Evolutionary conservation across 176 grass and related monocot species (phyloP), one percentile per base, ranked within the genome.

Genomic region (Triticum dicoccoides): DNA sequence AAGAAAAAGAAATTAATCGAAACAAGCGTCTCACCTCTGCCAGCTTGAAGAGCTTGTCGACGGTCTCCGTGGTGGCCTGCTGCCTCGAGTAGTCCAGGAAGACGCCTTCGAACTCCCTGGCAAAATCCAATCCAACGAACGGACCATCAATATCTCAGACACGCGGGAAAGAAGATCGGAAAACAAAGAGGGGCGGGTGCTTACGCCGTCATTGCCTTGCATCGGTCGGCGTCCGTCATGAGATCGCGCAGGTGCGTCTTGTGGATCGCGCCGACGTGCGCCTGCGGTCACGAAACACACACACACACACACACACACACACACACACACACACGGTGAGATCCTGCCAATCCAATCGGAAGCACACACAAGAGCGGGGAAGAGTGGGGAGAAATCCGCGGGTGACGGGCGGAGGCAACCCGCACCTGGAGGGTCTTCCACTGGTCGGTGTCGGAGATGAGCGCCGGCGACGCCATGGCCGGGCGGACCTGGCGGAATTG

Each of bases 121-220:
- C 27, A 89, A 84, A 24, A 52, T 52, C 5, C 49, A 5, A 52
- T 47, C 42, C 42, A 11, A 47, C 3, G 45, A 49, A 49, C 5
- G 4, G 45, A 45, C 3, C 69, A 3, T 41, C 35, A 37, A 7
- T 0, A 37, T 7, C 35, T 7, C 35, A 37, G 6, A 37, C 35
- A 37, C 35, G 6, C 35, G 0, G 6, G 35, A 37, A 6, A 37
- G 35, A 7, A 35, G 34, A 35, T 35, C 11, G 61, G 0, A 23
- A 12, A 10, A 42, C 9, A 8, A 11, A 13, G 20, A 8, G 34
- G 68, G 34, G 11, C 3, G 45, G 21, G 39, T 23, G 12, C 93
- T 33, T 92, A 98, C 92, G 93, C 87, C 71, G 88, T 94, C 97
- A 98, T 96, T 80, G 97, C 91, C 8, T 91, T 89, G 94, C 90